These are phyloP conservation scores for Alternaria ethzedia DNA, from an alignment of 2,329 filamentous ascomycete species.

Conservation along the genomic window DNA sequence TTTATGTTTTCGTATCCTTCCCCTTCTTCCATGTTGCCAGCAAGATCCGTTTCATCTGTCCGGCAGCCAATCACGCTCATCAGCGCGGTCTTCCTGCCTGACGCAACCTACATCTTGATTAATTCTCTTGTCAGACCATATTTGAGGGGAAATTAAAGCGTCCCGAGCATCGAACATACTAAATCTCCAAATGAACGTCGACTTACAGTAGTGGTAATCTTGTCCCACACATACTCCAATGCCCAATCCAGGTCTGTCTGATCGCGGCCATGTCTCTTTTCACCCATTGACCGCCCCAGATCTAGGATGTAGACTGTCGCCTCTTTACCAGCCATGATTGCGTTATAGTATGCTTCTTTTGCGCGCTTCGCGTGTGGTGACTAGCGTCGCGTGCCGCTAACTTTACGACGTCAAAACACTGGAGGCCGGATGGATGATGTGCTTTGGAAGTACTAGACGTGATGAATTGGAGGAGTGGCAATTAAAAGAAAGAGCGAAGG, in stretches of 20 bases:
- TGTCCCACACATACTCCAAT: slow-evolving; percentile 95
- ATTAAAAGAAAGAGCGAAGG: neutral
- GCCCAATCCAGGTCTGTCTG: slow-evolving; percentile 87
- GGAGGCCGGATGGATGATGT: neutral
- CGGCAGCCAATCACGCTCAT: slow-evolving; percentile 83
- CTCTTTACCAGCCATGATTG: slow-evolving; percentile 87
- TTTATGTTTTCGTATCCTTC: slow-evolving; percentile 82
- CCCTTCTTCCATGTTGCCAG: slow-evolving; percentile 62
- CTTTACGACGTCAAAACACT: neutral
- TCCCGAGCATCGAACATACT: slow-evolving; percentile 14
- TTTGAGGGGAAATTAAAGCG: neutral
- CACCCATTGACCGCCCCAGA: slow-evolving; percentile 82
- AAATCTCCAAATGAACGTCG: slow-evolving; percentile 32
- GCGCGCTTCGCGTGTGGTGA: neutral
- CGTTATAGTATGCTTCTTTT: neutral
- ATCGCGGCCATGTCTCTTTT: slow-evolving; percentile 70
- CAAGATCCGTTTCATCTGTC: slow-evolving; percentile 64
- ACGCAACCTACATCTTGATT: slow-evolving; percentile 56
- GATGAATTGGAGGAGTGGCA: too few species aligned
- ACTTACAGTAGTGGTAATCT: slow-evolving; percentile 75
- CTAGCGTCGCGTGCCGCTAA: neutral
- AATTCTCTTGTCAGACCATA: too few species aligned
- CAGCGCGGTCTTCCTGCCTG: slow-evolving; percentile 75
- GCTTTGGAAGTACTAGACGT: neutral
- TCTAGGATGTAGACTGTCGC: slow-evolving; percentile 92